phyloP scores from a whole-genome alignment of 2,329 filamentous ascomycete genomes.

The Madurella mycetomatis region DNA sequence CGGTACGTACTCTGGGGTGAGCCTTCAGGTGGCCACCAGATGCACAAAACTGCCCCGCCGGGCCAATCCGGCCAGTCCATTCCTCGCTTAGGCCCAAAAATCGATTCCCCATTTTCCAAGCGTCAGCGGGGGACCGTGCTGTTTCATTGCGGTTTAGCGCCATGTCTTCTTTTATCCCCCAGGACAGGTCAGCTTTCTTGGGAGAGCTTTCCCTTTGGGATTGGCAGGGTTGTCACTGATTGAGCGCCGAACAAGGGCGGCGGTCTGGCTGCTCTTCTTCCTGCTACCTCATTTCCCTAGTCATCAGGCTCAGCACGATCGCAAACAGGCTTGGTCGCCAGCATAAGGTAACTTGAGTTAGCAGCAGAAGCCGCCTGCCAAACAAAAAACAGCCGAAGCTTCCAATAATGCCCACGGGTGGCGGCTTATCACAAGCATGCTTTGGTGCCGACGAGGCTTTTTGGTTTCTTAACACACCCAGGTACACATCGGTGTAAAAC shows the following conservation, averaged over 20 bases:
- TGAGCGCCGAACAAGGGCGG: too few species aligned
- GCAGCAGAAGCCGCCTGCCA: too few species aligned
- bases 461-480: not conserved
- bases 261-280: too few species aligned
- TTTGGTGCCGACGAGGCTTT: too few species aligned
- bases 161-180: constrained; percentile 1
- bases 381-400: too few species aligned
- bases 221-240: constrained; percentile 3
- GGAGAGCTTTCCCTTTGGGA: not conserved
- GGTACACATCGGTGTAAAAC: not conserved
- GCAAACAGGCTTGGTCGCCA: too few species aligned
- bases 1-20: not conserved
- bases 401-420: too few species aligned
- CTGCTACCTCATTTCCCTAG: too few species aligned
- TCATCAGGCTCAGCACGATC: too few species aligned
- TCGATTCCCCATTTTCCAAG: not conserved
- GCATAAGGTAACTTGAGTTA: too few species aligned
- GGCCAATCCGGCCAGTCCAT: constrained; percentile 9
- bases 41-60: constrained; percentile 10
- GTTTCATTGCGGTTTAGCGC: constrained; percentile 12
- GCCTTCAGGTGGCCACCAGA: constrained; percentile 2
- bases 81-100: constrained; percentile 8
- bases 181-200: not conserved
- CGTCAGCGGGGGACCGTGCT: not conserved
- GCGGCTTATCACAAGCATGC: too few species aligned